Base-by-base conservation (phyloP, 768 basidiomycete genomes). In the Flagelloscypha sp. region DNA sequence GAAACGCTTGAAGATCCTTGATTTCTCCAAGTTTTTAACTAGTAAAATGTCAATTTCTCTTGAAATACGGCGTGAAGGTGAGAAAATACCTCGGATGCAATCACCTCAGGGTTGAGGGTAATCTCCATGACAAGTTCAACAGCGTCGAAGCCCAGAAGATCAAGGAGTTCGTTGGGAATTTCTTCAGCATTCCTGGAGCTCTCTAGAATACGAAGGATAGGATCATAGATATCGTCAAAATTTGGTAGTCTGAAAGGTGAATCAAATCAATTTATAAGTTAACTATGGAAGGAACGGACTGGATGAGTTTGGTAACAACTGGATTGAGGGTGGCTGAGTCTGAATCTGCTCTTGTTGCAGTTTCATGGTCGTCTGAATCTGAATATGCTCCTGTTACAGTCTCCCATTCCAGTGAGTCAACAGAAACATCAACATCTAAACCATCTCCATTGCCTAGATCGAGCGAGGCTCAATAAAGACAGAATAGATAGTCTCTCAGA, bases 101-200 rank as follows among this genome's bases (percentile, higher is more conserved):
- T 50, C 1, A 55, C 50, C 6, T 46, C 42, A 15, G 92, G 76
- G 20, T 76, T 65, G 12, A 62, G 51, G 2, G 95, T 55, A 18
- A 95, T 68, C 27, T 84, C 72, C 58, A 72, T 72, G 6, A 83
- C 76, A 22, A 90, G 61, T 18, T 87, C 86, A 31, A 97, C 75
- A 12, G 82, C 72, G 33, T 94, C 85, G 52, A 80, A 87, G 2
- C 92, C 94, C 30, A 93, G 54, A 7, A 86, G 61, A 41, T 95
- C 92, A 6, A 72, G 74, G 7, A 97, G 54, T 45, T 87, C 82
- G 18, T 62, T 73, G 18, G 87, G 84, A 20, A 95, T 82, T 15
- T 72, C 75, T 20, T 90, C 85, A 44, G 82, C 68, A 5, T 63
- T 58, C 24, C 62, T 63, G 16, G 59, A 44, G 5, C 74, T 75